phyloP scores from a whole-genome alignment of 192 early-diverging fungal species.

The Thamnidium elegans region DNA sequence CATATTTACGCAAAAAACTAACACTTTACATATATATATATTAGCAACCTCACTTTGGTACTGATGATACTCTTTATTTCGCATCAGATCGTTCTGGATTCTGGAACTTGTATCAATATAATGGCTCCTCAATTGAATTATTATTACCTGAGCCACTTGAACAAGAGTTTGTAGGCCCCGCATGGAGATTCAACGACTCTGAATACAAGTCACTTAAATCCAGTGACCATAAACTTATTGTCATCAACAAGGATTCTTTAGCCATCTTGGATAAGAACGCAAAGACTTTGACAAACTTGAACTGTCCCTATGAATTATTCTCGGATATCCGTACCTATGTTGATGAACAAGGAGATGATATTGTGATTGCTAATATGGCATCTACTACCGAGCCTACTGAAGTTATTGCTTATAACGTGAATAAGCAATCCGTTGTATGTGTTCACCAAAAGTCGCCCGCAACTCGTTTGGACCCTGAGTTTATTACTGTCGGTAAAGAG shows the following conservation, averaged over 20 bases:
- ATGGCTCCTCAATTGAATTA: conserved; percentile 29
- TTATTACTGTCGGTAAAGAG: conserved; percentile 60
- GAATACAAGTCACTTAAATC: conserved; percentile 9
- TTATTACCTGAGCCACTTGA: conserved; percentile 45
- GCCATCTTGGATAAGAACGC: conserved; percentile 20
- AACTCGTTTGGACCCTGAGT: conserved; percentile 26
- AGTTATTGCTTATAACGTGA: conserved; percentile 17
- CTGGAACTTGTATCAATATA: conserved; percentile 65
- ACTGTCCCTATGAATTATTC: conserved; percentile 9
- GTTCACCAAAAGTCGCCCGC: conserved; percentile 3
- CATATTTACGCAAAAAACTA: background rate
- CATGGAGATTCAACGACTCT: conserved; percentile 43
- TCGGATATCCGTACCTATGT: conserved; percentile 13
- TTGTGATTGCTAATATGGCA: conserved; percentile 1
- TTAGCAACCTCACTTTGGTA: conserved; percentile 62
- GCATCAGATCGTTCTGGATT: conserved; percentile 67
- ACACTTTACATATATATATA: background rate
- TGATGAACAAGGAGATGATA: background rate
- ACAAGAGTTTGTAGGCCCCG: conserved; percentile 64
- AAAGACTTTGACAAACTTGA: conserved; percentile 25
- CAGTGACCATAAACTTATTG: conserved; percentile 37
- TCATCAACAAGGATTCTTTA: conserved; percentile 31
- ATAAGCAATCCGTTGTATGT: background rate
- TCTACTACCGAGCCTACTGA: conserved; percentile 11
- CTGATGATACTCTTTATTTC: conserved; percentile 59